Conservation (phyloP, 2,329 filamentous ascomycete species). For the Hypocrella siamensis region DNA sequence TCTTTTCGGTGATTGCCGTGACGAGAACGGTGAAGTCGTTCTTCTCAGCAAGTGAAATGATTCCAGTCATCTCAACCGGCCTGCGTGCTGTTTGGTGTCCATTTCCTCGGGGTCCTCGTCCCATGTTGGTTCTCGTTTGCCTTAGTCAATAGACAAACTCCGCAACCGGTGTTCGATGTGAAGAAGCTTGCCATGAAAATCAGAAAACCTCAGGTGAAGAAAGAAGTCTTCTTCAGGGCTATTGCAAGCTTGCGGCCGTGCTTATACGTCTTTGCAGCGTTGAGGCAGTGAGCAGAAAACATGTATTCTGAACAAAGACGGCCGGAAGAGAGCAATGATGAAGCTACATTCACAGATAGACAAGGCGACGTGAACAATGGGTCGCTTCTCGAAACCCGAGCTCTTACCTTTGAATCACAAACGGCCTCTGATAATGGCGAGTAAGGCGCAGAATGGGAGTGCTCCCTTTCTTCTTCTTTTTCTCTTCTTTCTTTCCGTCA, state of each 20-base stretch:
- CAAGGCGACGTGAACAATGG: no score
- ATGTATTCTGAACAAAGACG: not conserved
- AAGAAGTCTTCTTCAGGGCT: no score
- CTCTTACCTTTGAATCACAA: no score
- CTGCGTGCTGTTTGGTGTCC: constrained; percentile 20
- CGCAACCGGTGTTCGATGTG: not conserved
- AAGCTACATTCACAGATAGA: not conserved
- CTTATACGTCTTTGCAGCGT: no score
- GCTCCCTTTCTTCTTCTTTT: no score
- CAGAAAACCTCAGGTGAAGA: no score
- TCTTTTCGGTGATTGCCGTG: constrained; percentile 35
- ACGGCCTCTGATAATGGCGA: no score
- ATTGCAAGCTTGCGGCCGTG: no score
- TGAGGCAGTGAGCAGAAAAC: no score
- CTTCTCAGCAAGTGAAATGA: constrained; percentile 31
- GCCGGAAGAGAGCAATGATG: not conserved
- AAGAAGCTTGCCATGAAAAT: not conserved
- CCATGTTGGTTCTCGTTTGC: constrained; percentile 15
- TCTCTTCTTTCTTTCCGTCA: no score
- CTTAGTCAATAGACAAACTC: not conserved
- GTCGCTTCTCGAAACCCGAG: no score
- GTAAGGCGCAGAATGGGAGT: no score
- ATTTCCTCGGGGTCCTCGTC: constrained; percentile 19
- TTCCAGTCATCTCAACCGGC: constrained; percentile 33
- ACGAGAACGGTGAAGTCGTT: constrained; percentile 36